A percentile compares a stretch with the other conserved stretches of the same genome.
These are phyloP conservation scores for Cyclotella atomus DNA, from an alignment of 108 stramenopile species.

Conservation along the genomic window DNA sequence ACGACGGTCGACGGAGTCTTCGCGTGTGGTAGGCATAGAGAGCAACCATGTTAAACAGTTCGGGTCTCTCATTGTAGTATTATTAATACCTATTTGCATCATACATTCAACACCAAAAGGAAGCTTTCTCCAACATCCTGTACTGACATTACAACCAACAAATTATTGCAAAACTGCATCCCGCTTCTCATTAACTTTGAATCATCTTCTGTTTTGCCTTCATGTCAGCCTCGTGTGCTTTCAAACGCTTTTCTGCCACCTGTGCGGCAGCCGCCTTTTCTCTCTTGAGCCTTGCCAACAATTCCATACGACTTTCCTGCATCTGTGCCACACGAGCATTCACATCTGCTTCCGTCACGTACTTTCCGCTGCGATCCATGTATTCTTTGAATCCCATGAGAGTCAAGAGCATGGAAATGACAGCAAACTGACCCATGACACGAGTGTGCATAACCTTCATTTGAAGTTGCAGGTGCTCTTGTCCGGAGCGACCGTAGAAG, in stretches of 20 bases:
- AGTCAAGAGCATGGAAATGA: slow-evolving; percentile 67
- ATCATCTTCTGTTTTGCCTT: slow-evolving; percentile 21
- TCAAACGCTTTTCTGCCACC: slow-evolving; percentile 38
- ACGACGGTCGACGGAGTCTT: too few species aligned
- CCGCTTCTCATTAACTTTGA: too few species aligned
- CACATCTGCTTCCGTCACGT: slow-evolving; percentile 72
- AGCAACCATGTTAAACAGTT: too few species aligned
- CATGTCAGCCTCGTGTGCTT: slow-evolving; percentile 42
- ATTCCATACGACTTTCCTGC: slow-evolving; percentile 56
- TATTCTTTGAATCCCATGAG: slow-evolving; percentile 86
- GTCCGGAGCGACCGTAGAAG: slow-evolving; percentile 69
- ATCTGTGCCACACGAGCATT: slow-evolving; percentile 73
- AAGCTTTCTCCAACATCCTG: too few species aligned
- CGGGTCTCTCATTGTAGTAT: too few species aligned
- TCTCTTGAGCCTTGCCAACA: slow-evolving; percentile 58
- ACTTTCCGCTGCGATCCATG: slow-evolving; percentile 81
- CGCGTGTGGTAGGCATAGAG: too few species aligned
- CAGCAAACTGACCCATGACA: slow-evolving; percentile 86
- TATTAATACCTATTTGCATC: too few species aligned
- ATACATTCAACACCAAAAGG: too few species aligned
- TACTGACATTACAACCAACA: too few species aligned
- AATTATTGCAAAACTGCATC: too few species aligned
- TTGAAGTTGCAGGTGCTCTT: slow-evolving; percentile 68
- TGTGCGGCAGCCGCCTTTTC: slow-evolving; percentile 41
- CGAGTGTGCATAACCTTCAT: slow-evolving; percentile 85